Evolutionary conservation across 1,139 yeast genomes (phyloP).

Genomic region (Hyphopichia wangnamkhiaoensis): DNA sequence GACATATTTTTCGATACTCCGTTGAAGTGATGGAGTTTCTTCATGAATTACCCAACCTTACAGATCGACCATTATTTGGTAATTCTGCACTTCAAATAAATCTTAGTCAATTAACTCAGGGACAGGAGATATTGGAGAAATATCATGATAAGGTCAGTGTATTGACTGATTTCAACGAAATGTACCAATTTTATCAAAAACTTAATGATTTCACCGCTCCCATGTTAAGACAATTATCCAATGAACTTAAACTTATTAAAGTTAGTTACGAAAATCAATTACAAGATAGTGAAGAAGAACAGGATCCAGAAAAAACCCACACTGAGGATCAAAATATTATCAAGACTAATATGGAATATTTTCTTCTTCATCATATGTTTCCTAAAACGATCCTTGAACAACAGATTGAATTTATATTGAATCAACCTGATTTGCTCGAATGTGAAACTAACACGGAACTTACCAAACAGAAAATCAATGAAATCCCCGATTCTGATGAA

Average conservation of each 20-base stretch:
- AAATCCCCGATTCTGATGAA: background rate
- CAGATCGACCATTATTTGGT: background rate
- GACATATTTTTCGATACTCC: no score
- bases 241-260: background rate
- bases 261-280: background rate
- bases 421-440: background rate
- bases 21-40: no score
- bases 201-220: constrained; percentile 1
- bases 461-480: background rate
- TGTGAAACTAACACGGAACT: background rate
- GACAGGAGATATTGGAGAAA: background rate
- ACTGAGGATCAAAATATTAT: background rate
- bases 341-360: background rate
- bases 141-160: background rate
- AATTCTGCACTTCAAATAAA: background rate
- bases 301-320: background rate
- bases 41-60: background rate
- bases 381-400: background rate
- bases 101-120: background rate
- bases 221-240: background rate
- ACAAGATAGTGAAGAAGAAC: background rate
- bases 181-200: constrained; percentile 1
- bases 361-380: background rate
- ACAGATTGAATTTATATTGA: background rate
- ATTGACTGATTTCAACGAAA: background rate